Base-by-base conservation (phyloP, 352 stramenopile species). In the Lagenidium sp. region DNA sequence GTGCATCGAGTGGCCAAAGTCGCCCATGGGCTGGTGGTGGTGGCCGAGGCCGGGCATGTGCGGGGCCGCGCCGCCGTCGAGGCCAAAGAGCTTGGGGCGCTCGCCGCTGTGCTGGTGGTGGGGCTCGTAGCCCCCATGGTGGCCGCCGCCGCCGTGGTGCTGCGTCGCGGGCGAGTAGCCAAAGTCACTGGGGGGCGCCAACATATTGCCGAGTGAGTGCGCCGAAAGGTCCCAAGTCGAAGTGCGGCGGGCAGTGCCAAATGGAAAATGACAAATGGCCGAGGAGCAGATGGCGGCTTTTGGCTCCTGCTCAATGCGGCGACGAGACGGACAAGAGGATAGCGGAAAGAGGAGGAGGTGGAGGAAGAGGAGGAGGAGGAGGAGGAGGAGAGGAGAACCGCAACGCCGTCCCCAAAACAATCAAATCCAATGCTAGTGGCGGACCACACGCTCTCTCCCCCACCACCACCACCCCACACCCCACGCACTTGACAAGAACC, bases 191-290 rank as follows among this genome's bases (percentile, higher is more conserved):
- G 64, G 51, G n/a, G 69, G 57, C 42, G 74, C 69, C 20, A 63
- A 47, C 55, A 67, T 64, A 43, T 46, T 49, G 15, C 10, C 44
- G 30, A 36, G 26, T 31, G 22, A 25, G 6, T 20, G 16, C 13
- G 19, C 32, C 10, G 15, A 21, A 6, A 19, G 8, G 12, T 42
- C 15, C 8, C 8, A 21, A 11, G 36, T 11, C 10, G 12, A 36
- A 11, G 4, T 25, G 31, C 16, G 38, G 37, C 10, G 43, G 21
- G 48, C 40, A 44, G 34, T 57, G 61, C 72, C 72, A 80, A 85
- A 82, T 82, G 66, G 68, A 38, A 65, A 85, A 85, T 85, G 72
- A 69, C 70, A 81, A 77, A 66, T 73, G 63, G 67, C 57, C 41
- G 31, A 36, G 28, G 13, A 74, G 60, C 71, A 81, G 71, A 60